Conservation (phyloP, 768 basidiomycete genomes). For the Hygrocybe punicea region DNA sequence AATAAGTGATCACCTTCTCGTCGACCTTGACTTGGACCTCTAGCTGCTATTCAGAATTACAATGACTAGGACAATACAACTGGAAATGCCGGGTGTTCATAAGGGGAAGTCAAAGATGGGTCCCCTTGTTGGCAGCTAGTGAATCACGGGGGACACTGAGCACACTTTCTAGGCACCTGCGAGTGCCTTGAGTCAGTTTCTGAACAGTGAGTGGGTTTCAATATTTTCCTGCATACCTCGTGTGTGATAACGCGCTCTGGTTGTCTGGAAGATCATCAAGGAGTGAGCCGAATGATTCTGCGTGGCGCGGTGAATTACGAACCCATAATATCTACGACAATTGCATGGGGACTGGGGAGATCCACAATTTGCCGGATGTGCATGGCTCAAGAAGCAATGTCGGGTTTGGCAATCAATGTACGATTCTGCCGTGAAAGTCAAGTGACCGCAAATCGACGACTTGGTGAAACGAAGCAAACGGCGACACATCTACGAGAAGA, state of each 20-base stretch:
- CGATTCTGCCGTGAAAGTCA: constrained; percentile 41
- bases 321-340: constrained; percentile 57
- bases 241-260: constrained; percentile 49
- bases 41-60: neutral
- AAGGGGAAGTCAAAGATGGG: neutral
- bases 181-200: neutral
- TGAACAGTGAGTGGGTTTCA: neutral
- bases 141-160: constrained; percentile 29
- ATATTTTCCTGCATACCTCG: constrained; percentile 36
- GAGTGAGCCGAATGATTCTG: neutral
- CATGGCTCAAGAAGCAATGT: constrained; percentile 45
- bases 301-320: neutral
- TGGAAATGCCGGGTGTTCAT: neutral
- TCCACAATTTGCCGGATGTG: constrained; percentile 49
- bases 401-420: constrained; percentile 51
- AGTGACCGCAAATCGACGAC: constrained; percentile 54
- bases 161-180: constrained; percentile 40
- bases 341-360: constrained; percentile 31
- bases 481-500: constrained; percentile 54
- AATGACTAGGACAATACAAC: neutral
- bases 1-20: constrained; percentile 58
- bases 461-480: constrained; percentile 53
- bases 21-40: constrained; percentile 52
- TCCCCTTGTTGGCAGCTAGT: neutral
- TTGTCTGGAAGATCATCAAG: constrained; percentile 27